Evolutionary conservation across 331 rosid genomes (phyloP), one percentile per base, ranked within the genome.

Genomic region (Rosa hybrid): DNA sequence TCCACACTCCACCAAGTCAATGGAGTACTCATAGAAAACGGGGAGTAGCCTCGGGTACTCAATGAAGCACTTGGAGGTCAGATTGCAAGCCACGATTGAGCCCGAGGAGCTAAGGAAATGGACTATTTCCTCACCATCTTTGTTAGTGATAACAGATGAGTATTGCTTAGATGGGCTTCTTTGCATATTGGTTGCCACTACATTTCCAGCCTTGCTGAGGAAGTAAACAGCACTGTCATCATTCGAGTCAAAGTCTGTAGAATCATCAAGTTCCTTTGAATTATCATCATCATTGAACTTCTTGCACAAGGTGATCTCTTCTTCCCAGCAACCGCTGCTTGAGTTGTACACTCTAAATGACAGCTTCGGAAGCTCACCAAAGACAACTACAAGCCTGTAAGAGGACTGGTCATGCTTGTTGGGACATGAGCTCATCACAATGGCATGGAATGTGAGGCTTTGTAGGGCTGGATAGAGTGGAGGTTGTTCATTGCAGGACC

Each of bases 81-180:
- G 90, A 83, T 90, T 89, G 90, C 99, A 91, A 39, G 91, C 89
- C 27, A 93, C 87, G 2, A 96, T 85, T 5, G 84, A 91, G 68
- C 99, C 99, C 0, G 96, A 83, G 42, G 93, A 90, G 80, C 93
- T 93, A 1, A 96, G 87, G 85, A 96, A 96, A 73, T 90, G 89
- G 42, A 96, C 83, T 12, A 78, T 76, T 68, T 96, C 96, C 50
- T 90, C 87, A 0, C 92, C 93, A 0, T 84, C 80, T 82, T 78
- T 87, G 86, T 51, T 80, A 8, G 91, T 87, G 20, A 93, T 80
- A 23, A 95, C 98, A 0, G 98, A 96, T 0, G 99, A 96, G 87
- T 89, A 96, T 67, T 96, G 97, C 90, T 96, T 96, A 4, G 96
- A 87, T 1, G 96, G 96, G 84, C 99, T 93, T 86, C 98, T 88